Base-by-base conservation (phyloP, 2,329 filamentous ascomycete genomes). In the Colletotrichum echinochloae region DNA sequence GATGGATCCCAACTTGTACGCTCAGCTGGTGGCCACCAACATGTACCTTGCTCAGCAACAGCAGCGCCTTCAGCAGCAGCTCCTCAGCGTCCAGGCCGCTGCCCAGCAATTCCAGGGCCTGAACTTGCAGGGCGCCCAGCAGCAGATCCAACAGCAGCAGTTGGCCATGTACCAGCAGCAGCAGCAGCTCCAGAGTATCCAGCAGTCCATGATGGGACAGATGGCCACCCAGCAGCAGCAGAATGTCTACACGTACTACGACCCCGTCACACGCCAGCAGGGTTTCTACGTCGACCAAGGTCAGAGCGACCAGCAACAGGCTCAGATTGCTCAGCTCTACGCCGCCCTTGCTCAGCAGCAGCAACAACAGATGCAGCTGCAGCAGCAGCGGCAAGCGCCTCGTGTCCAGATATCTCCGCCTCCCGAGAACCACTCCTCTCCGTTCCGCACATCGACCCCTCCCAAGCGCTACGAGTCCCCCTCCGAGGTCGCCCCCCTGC, bases 11-110 rank as follows among this genome's bases (percentile, higher is more conserved):
- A 91, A 89, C 72, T 81, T 97, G 63, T 96, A 97, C 75, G 93
- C 94, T 63, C 94, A 97, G 81, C 86, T 98, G 73, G 89, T 98
- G 77, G 92, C 94, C 67, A 97, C 94, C 77, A 97, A 98, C 80
- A 84, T 96, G 79, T 97, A 97, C 78, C 88, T 99, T 60, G 94
- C 94, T 49, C 94, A 97, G 78, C 95, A 97, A 82, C 95, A 98
- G 83, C 94, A 97, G 83, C 92, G 93, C 74, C 89, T 98, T 62
- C 95, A 98, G 83, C 95, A 98, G 83, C 94, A 98, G 83, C 88
- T 98, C 74, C 89, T 94, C 75, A 93, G 85, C 74, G 90, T 98
- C 30, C 96, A 95, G 77, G 90, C 91, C 62, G 92, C 93, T 46
- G 92, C 94, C 71, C 92, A 94, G 81, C 92, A 95, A 81, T 92